A percentile compares a stretch with the other conserved stretches of the same genome.
Conservation (phyloP, 108 stramenopile genomes). For the Phaeodactylum tricornutum region DNA sequence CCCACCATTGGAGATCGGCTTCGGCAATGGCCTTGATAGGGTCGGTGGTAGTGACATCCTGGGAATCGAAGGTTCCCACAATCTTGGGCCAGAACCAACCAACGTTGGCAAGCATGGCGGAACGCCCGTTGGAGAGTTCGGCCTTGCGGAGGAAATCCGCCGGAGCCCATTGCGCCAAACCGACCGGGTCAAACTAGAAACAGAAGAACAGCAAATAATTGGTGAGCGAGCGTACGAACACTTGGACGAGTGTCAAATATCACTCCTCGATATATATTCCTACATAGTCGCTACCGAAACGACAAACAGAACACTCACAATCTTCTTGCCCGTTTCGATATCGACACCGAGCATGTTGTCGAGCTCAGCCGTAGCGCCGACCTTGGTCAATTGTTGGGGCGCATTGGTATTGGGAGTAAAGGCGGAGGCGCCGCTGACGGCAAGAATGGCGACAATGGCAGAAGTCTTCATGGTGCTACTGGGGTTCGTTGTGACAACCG, state of each 20-base stretch:
- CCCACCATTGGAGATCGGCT: conserved; percentile 90
- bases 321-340: conserved; percentile 47
- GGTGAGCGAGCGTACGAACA: neutral
- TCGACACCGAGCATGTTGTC: conserved; percentile 38
- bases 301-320: conserved; percentile 29
- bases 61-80: conserved; percentile 59
- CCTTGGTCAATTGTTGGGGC: neutral
- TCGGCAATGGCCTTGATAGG: conserved; percentile 80
- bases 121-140: conserved; percentile 86
- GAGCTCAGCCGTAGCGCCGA: conserved; percentile 25
- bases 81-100: conserved; percentile 73
- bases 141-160: conserved; percentile 74
- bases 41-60: conserved; percentile 74
- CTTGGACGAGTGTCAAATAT: neutral
- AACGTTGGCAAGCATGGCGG: conserved; percentile 81
- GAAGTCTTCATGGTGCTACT: no score
- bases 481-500: no score
- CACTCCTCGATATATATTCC: neutral
- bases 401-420: neutral
- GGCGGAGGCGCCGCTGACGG: no score
- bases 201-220: neutral
- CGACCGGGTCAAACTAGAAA: conserved; percentile 71
- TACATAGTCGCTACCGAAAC: neutral
- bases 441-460: no score
- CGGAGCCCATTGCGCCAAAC: conserved; percentile 72